phyloP scores from a whole-genome alignment of 2,329 filamentous ascomycete genomes.

The Pseudogymnoascus sp. region DNA sequence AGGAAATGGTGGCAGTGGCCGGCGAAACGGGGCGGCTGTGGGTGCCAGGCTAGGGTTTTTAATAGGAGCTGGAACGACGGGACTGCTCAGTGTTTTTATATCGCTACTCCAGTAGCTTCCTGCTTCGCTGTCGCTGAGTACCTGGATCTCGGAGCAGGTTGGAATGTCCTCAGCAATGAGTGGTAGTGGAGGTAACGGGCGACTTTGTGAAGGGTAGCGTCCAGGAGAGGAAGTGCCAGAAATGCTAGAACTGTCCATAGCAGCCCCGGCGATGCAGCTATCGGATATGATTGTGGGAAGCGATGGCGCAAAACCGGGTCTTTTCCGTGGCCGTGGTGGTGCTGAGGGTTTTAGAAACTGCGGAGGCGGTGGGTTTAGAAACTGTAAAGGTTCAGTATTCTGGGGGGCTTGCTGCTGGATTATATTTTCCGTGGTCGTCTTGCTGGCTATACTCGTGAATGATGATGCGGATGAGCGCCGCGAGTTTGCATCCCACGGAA shows the following conservation, averaged over 20 bases:
- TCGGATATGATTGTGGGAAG: constrained; percentile 3
- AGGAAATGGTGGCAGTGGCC: neutral
- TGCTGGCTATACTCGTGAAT: constrained; percentile 2
- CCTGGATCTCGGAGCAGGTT: neutral
- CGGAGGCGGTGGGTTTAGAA: neutral
- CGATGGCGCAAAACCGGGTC: neutral
- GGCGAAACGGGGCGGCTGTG: neutral
- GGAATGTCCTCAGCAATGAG: neutral
- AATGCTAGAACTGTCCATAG: neutral
- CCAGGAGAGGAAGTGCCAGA: neutral
- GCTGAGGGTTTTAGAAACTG: neutral
- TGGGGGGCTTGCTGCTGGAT: neutral
- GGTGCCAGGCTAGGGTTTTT: neutral
- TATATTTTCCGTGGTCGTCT: neutral
- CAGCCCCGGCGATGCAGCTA: neutral
- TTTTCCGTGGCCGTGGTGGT: neutral
- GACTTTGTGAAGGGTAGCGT: neutral
- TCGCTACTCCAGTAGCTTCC: neutral
- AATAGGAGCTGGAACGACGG: neutral
- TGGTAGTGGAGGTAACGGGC: neutral
- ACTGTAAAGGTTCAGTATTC: neutral
- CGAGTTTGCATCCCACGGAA: constrained; percentile 1
- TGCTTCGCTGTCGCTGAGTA: neutral
- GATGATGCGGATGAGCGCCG: constrained; percentile 1
- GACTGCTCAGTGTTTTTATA: neutral